phyloP scores from a whole-genome alignment of 2,329 filamentous ascomycete genomes.

The Magnaporthiopsis incrustans region DNA sequence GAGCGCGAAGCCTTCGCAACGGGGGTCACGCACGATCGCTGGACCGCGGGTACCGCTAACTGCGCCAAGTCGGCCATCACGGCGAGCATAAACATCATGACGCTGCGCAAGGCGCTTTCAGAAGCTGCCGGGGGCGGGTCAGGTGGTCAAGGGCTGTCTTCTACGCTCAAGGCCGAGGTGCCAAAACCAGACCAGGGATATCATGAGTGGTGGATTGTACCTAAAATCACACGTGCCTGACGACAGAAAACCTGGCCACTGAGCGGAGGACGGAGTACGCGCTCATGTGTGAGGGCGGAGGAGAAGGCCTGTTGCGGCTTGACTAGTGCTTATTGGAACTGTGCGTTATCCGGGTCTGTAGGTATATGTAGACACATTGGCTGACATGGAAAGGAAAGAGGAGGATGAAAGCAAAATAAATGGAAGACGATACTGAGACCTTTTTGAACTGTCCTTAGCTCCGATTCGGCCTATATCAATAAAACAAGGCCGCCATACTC shows the following conservation, averaged over 20 bases:
- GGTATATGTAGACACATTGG: neutral
- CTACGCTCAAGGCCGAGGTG: conserved; percentile 38
- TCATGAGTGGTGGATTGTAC: conserved; percentile 60
- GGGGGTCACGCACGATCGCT: conserved; percentile 48
- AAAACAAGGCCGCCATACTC: neutral
- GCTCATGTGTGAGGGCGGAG: neutral
- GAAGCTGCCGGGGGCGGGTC: conserved; percentile 12
- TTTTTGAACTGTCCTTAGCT: neutral
- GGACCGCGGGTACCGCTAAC: conserved; percentile 51
- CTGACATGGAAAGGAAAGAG: neutral
- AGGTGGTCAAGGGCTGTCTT: conserved; percentile 19
- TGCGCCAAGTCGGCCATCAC: conserved; percentile 64
- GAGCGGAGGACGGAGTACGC: too few species aligned
- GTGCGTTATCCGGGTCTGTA: neutral
- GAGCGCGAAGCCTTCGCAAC: conserved; percentile 46
- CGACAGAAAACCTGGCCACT: too few species aligned
- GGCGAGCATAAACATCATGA: conserved; percentile 55
- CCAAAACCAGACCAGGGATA: conserved; percentile 46
- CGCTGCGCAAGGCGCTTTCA: conserved; percentile 43
- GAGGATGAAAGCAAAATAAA: neutral
- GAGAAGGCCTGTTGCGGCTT: neutral
- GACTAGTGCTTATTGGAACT: neutral
- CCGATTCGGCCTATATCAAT: neutral
- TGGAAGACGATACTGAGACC: neutral
- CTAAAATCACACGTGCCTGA: conserved; percentile 28